Evolutionary conservation across 352 stramenopile genomes (phyloP).

Genomic region (Globisporangium spinosum): DNA sequence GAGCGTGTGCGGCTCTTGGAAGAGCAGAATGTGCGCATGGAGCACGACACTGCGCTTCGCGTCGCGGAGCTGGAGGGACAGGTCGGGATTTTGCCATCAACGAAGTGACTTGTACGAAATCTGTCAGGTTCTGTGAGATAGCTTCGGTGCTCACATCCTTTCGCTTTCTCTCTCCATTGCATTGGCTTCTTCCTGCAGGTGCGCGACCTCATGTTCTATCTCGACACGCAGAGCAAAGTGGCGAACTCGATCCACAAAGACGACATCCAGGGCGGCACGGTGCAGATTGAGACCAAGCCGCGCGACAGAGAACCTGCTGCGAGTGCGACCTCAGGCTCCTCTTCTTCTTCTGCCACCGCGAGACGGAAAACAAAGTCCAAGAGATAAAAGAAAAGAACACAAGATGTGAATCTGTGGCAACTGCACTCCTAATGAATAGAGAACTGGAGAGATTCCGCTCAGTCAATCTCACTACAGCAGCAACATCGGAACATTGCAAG

Average conservation of each 20-base stretch:
- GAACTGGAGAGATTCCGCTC: not conserved
- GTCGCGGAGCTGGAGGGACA: conserved; percentile 81
- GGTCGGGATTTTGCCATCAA: conserved; percentile 22
- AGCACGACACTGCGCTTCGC: conserved; percentile 55
- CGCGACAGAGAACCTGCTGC: conserved; percentile 13
- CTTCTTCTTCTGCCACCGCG: conserved; percentile 8
- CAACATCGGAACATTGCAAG: not conserved
- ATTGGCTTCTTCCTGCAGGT: conserved; percentile 21
- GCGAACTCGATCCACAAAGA: conserved; percentile 70
- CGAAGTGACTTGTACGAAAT: not conserved
- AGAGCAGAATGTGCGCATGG: conserved; percentile 55
- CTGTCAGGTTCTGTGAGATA: not conserved
- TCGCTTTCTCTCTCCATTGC: not conserved
- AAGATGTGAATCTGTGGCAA: too few species aligned
- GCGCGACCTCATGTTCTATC: conserved; percentile 88
- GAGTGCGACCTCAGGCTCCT: conserved; percentile 7
- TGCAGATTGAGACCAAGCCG: conserved; percentile 57
- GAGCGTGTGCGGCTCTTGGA: conserved; percentile 67
- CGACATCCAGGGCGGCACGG: conserved; percentile 81
- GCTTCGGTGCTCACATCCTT: not conserved
- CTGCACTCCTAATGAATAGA: not conserved
- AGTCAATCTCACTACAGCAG: not conserved
- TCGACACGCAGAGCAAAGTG: conserved; percentile 86
- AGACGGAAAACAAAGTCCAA: conserved; percentile 22
- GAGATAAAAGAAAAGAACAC: conserved; percentile 12